Conservation (phyloP, 139 green algal genomes). For the Chlamydomonas asymmetrica region DNA sequence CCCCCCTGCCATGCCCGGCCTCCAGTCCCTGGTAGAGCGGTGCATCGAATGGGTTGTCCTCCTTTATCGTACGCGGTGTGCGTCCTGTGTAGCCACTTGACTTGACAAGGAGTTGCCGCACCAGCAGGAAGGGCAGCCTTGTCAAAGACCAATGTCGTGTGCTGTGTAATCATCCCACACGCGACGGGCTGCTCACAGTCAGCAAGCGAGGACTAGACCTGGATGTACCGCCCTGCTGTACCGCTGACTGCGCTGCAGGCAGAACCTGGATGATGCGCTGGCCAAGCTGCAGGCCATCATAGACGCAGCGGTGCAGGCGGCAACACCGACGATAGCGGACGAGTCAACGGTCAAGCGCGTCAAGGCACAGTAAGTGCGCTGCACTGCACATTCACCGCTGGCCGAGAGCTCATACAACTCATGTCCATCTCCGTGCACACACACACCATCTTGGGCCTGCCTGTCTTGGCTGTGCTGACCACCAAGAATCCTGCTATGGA, state of each 20-base stretch:
- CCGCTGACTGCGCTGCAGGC: conserved; percentile 49
- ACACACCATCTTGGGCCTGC: not conserved
- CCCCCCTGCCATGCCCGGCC: no score
- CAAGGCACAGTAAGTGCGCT: conserved; percentile 72
- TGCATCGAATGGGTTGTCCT: no score
- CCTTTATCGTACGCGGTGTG: no score
- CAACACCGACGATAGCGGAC: conserved; percentile 75
- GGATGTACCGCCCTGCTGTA: not conserved
- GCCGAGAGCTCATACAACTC: not conserved
- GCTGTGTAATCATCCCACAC: not conserved
- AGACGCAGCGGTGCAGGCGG: conserved; percentile 72
- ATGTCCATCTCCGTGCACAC: not conserved
- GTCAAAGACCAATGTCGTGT: no score
- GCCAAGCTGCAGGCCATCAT: conserved; percentile 88
- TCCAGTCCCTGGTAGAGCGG: no score
- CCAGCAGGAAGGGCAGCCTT: no score
- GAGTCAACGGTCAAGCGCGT: conserved; percentile 59
- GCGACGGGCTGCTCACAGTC: no score
- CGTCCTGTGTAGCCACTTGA: no score
- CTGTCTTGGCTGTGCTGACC: not conserved
- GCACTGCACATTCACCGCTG: not conserved
- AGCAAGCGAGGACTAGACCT: not conserved
- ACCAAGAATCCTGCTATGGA: not conserved
- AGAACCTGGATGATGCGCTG: conserved; percentile 90
- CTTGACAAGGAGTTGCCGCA: no score